Evolutionary conservation across 768 basidiomycete genomes (phyloP).

Genomic region (Kwoniella sp.): DNA sequence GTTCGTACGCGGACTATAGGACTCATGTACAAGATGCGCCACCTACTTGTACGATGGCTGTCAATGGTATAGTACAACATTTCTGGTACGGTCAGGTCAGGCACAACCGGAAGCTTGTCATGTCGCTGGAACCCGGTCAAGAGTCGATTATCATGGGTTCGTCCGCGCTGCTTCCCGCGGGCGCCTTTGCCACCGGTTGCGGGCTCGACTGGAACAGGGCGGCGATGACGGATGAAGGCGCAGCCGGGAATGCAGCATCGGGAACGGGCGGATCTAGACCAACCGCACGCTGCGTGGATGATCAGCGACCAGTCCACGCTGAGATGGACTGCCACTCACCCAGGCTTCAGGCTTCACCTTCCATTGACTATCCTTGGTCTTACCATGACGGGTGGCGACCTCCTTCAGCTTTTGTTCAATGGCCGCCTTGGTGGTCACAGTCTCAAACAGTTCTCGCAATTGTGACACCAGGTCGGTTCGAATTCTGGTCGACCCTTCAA

Average conservation of each 20-base stretch:
- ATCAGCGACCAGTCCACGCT: background rate
- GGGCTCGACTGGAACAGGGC: background rate
- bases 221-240: background rate
- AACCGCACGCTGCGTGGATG: background rate
- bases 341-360: conserved; percentile 43
- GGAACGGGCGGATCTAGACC: conserved; percentile 1
- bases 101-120: too few relatives aligned
- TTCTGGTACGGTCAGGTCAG: too few relatives aligned
- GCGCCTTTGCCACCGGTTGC: background rate
- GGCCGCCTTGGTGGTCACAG: conserved; percentile 37
- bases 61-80: too few relatives aligned
- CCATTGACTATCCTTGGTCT: conserved; percentile 39
- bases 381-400: conserved; percentile 40
- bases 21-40: too few relatives aligned
- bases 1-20: too few relatives aligned
- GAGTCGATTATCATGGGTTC: conserved; percentile 17
- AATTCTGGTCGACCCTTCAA: conserved; percentile 41
- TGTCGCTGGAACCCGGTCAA: background rate
- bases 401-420: conserved; percentile 45
- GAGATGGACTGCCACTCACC: conserved; percentile 31
- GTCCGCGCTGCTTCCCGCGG: background rate
- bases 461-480: conserved; percentile 32
- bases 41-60: too few relatives aligned
- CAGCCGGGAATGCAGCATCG: background rate
- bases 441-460: conserved; percentile 36